Evolutionary conservation across 2,329 filamentous ascomycete species (phyloP), one percentile per base, ranked within the genome.

Genomic region (Colletotrichum sp.): DNA sequence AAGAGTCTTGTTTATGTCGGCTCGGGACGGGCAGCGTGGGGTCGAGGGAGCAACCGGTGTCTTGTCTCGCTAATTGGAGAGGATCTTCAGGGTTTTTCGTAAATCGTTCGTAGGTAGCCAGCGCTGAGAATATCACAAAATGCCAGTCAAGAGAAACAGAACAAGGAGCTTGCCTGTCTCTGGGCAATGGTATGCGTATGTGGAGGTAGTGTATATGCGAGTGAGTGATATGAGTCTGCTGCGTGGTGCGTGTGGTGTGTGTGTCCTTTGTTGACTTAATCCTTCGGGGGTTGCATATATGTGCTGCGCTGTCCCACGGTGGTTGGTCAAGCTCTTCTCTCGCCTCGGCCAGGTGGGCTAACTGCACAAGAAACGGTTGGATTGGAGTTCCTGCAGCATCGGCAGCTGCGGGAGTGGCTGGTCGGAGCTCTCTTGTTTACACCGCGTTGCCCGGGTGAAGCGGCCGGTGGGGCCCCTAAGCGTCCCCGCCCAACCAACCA

Each of bases 241-340:
- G 44, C 11, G 44, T 49, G 25, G n/a, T 13, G 52, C 4, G 8
- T 27, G 55, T 29, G 27, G 25, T 27, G 12, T n/a, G 34, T 64
- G 8, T 16, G 30, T 64, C 19, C n/a, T 36, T 61, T 71, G 69
- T 73, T 62, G 71, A 69, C 71, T 73, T 64, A 63, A 29, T 62
- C 29, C 55, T 44, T 70, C 11, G 25, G 25, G 55, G 67, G 57
- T 70, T 70, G 68, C 68, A 63, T 70, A 69, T 70, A 74, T 73
- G 59, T 69, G 76, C 39, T 77, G 75, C 65, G 76, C 32, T 77
- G 73, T 77, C 76, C 67, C 64, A 34, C 49, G 69, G 76, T 77
- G 76, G 76, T 76, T 77, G 76, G 76, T 72, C 59, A 25, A 49
- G 19, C 36, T 36, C 11, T 29, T 55, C 27, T 29, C 29, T n/a